Evolutionary conservation across 2,329 filamentous ascomycete species (phyloP).

Genomic region (Trichoderma afroharzianum): DNA sequence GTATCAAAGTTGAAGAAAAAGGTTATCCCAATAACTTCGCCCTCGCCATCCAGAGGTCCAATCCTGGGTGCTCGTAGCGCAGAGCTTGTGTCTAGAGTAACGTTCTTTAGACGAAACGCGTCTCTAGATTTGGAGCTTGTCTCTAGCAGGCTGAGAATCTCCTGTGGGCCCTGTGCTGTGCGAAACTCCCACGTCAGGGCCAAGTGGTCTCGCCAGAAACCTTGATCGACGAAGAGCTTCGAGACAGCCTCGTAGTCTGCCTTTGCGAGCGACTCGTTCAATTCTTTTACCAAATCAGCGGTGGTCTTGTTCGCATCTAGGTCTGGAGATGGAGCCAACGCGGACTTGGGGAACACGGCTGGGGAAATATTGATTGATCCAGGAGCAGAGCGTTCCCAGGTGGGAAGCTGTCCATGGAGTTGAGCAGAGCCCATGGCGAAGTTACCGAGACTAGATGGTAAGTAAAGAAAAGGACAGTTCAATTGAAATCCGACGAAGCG

Average conservation of each 20-base stretch:
- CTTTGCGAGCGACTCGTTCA: slow-evolving; percentile 40
- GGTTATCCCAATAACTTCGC: slow-evolving; percentile 50
- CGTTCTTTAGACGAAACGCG: slow-evolving; percentile 39
- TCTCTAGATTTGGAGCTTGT: slow-evolving; percentile 30
- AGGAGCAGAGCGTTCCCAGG: background rate
- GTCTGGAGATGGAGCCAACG: slow-evolving; percentile 20
- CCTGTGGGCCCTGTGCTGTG: slow-evolving; percentile 43
- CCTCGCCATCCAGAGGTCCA: slow-evolving; percentile 46
- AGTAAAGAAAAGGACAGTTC: background rate
- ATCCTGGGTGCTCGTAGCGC: slow-evolving; percentile 42
- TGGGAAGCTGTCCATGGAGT: slow-evolving; percentile 2
- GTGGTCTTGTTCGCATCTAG: slow-evolving; percentile 39
- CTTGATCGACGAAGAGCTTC: slow-evolving; percentile 41
- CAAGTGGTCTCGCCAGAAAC: slow-evolving; percentile 58
- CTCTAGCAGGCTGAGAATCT: slow-evolving; percentile 40
- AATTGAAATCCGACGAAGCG: background rate
- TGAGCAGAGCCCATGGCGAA: background rate
- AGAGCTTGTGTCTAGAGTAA: slow-evolving; percentile 46
- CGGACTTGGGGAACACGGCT: slow-evolving; percentile 39
- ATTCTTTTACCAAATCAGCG: slow-evolving; percentile 31
- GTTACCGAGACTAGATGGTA: background rate
- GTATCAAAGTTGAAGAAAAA: slow-evolving; percentile 56
- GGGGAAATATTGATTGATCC: slow-evolving; percentile 54
- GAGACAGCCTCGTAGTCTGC: slow-evolving; percentile 35
- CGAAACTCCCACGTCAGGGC: slow-evolving; percentile 54